A percentile compares a stretch with the other conserved stretches of the same genome.
Conservation (phyloP, 371 early-diverging fungal genomes). For the Neoconidiobolus thromboides region DNA sequence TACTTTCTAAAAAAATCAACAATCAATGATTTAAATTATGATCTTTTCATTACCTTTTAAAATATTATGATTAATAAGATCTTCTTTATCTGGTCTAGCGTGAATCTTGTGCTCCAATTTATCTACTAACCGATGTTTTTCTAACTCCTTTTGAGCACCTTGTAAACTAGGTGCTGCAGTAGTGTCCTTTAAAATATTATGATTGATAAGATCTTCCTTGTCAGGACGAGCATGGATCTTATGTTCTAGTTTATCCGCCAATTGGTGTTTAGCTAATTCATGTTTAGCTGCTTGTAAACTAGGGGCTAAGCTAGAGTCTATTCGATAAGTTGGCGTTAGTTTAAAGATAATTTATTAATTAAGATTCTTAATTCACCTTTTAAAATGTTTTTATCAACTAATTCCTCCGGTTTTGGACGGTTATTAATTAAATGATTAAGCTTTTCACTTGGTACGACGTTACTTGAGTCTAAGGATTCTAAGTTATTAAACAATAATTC, state of each 20-base stretch:
- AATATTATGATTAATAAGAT: neutral
- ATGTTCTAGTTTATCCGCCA: neutral
- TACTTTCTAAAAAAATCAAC: neutral
- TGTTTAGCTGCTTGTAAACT: neutral
- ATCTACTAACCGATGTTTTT: neutral
- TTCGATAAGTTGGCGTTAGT: neutral
- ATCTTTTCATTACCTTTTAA: neutral
- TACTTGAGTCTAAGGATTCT: no score
- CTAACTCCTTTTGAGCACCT: neutral
- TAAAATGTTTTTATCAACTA: conserved; percentile 1
- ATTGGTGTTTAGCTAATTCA: neutral
- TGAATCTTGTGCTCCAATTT: neutral
- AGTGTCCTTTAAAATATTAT: neutral
- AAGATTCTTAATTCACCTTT: neutral
- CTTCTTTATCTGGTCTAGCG: neutral
- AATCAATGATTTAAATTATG: neutral
- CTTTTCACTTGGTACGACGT: neutral
- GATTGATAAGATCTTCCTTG: neutral
- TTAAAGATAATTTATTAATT: neutral
- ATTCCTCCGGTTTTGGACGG: neutral
- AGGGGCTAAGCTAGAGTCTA: neutral
- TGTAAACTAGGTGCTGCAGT: neutral
- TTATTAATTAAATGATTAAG: neutral
- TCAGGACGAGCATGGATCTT: neutral
- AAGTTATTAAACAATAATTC: no score